These are phyloP conservation scores for Leccinum obscurum DNA, from an alignment of 768 basidiomycete genomes.

Conservation along the genomic window DNA sequence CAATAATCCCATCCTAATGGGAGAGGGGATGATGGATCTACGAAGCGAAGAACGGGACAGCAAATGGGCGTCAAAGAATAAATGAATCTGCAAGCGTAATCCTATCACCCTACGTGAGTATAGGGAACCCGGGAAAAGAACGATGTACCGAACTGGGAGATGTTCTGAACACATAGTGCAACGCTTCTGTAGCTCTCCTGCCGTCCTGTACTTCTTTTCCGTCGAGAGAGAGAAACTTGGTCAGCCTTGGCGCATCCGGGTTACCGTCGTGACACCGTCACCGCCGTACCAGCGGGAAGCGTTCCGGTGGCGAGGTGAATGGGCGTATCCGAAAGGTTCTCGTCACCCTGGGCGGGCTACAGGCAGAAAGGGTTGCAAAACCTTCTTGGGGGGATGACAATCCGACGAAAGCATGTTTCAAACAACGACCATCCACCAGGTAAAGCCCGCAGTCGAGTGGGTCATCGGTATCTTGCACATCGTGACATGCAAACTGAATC, in stretches of 20 bases:
- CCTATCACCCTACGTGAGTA: background rate
- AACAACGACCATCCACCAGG: constrained; percentile 1
- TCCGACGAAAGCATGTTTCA: background rate
- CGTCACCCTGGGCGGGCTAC: background rate
- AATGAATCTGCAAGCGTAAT: background rate
- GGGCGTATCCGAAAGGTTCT: background rate
- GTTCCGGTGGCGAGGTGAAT: background rate
- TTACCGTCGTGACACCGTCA: background rate
- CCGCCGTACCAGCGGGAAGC: background rate
- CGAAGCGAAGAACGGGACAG: background rate
- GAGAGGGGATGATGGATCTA: background rate
- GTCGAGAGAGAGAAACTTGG: background rate
- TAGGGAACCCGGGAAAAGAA: background rate
- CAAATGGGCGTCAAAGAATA: background rate
- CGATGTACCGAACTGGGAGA: background rate
- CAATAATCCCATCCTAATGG: background rate
- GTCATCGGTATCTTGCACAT: constrained; percentile 15
- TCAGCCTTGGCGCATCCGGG: background rate
- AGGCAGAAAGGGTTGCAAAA: constrained; percentile 26
- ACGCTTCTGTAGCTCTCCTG: background rate
- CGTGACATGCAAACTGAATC: constrained; percentile 37
- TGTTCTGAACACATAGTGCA: background rate
- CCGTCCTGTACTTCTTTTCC: background rate
- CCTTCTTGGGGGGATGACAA: constrained; percentile 15
- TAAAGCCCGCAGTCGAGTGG: constrained; percentile 24